Percentiles rank a stretch among this genome's conserved stretches.
Conservation (phyloP, 2,329 filamentous ascomycete genomes). For the Xylariaceae sp. region DNA sequence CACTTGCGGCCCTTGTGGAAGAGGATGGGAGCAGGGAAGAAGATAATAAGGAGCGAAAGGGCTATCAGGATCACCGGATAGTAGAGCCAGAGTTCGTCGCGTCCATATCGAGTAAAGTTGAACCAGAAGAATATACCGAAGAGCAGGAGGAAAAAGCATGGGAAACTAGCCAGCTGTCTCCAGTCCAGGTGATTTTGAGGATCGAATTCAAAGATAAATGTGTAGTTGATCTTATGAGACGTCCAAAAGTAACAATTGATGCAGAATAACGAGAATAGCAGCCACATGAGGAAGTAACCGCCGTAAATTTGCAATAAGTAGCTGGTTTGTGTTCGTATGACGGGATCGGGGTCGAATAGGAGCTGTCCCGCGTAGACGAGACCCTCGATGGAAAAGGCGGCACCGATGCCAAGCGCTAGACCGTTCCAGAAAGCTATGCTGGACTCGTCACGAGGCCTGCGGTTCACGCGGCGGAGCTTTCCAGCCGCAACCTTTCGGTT, state of each 20-base stretch:
- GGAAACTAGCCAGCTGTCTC: conserved; percentile 81
- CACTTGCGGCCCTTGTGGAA: conserved; percentile 75
- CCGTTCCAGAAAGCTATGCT: conserved; percentile 56
- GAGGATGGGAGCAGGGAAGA: conserved; percentile 68
- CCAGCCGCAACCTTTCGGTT: conserved; percentile 87
- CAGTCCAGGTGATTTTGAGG: conserved; percentile 80
- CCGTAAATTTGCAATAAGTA: conserved; percentile 86
- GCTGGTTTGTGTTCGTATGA: conserved; percentile 49
- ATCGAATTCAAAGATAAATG: conserved; percentile 96
- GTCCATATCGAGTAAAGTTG: conserved; percentile 71
- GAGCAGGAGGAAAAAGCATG: conserved; percentile 74
- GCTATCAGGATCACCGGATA: conserved; percentile 78
- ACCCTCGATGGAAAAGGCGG: conserved; percentile 62
- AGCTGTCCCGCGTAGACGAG: conserved; percentile 56
- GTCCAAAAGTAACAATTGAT: conserved; percentile 81
- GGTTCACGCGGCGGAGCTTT: conserved; percentile 72
- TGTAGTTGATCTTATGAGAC: conserved; percentile 83
- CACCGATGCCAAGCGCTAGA: conserved; percentile 62
- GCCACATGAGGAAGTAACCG: conserved; percentile 80
- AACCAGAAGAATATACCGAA: conserved; percentile 81
- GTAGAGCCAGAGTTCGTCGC: conserved; percentile 68
- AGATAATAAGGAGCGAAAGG: conserved; percentile 61
- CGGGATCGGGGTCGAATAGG: conserved; percentile 43
- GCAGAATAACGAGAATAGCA: conserved; percentile 79
- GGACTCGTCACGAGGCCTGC: conserved; percentile 51